Percentiles rank a stretch among this genome's conserved stretches.
Conservation (phyloP, 2,329 filamentous ascomycete genomes). For the Cytospora paraplurivora region DNA sequence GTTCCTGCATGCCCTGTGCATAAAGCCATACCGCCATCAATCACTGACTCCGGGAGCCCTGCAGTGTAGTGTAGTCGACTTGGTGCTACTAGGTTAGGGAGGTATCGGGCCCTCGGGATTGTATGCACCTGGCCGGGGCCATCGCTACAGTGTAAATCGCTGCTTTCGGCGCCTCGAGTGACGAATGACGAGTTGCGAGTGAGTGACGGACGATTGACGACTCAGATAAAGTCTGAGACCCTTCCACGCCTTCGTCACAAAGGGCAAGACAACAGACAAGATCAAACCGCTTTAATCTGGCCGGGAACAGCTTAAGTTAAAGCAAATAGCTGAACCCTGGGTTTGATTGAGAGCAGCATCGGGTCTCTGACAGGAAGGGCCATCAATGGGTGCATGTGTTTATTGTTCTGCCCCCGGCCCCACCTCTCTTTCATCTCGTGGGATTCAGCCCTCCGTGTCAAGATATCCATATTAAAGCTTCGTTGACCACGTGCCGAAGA, state of each 20-base stretch:
- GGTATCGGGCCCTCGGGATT: no score
- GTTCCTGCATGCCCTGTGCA: conserved; percentile 4
- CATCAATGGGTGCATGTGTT: conserved; percentile 3
- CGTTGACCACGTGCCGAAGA: neutral
- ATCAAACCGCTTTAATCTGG: neutral
- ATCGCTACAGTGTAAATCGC: neutral
- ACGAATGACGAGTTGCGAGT: neutral
- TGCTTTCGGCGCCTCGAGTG: neutral
- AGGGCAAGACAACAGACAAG: neutral
- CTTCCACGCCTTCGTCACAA: no score
- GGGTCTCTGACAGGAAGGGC: conserved; percentile 15
- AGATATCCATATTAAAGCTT: neutral
- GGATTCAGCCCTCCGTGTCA: no score
- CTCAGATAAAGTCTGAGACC: no score
- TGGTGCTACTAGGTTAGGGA: no score
- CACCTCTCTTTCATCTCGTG: neutral
- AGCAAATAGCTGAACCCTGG: neutral
- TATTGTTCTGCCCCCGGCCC: conserved; percentile 14
- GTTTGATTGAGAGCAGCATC: conserved; percentile 22
- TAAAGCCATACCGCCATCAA: neutral
- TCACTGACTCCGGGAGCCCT: neutral
- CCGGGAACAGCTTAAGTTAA: conserved; percentile 2
- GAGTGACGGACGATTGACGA: neutral
- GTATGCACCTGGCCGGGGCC: no score
- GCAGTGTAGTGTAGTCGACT: no score